Evolutionary conservation across 805 yeast species (phyloP).

Genomic region (Ogataea haglerorum): DNA sequence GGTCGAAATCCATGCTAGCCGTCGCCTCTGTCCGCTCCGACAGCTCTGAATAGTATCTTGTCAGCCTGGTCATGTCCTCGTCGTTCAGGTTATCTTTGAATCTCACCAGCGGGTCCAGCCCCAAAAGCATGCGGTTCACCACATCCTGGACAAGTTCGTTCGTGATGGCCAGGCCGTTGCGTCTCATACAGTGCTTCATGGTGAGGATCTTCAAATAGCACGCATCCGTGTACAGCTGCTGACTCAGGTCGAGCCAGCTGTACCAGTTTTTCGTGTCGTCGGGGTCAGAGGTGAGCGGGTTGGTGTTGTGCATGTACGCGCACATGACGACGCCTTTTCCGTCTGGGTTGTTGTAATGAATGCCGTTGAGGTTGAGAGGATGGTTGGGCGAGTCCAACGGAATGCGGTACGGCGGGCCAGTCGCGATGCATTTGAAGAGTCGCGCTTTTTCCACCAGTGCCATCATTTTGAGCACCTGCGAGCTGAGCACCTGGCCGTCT

Average conservation of each 20-base stretch:
- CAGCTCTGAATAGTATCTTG: constrained; percentile 16
- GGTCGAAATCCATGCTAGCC: constrained; percentile 17
- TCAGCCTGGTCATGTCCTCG: constrained; percentile 17
- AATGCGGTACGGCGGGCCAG: constrained; percentile 31
- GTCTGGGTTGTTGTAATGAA: constrained; percentile 26
- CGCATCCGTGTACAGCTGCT: constrained; percentile 39
- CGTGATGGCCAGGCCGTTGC: constrained; percentile 25
- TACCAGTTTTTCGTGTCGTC: constrained; percentile 31
- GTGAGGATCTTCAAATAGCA: constrained; percentile 36
- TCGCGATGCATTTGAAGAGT: constrained; percentile 26
- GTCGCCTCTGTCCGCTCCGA: not conserved
- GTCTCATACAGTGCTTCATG: constrained; percentile 25
- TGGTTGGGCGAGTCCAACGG: constrained; percentile 29
- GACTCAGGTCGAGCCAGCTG: constrained; percentile 36
- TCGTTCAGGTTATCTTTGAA: constrained; percentile 18
- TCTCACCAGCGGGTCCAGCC: constrained; percentile 25
- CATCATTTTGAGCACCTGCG: constrained; percentile 24
- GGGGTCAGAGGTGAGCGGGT: constrained; percentile 19
- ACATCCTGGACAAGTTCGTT: constrained; percentile 30
- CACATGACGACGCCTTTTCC: constrained; percentile 23
- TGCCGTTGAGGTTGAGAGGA: constrained; percentile 27
- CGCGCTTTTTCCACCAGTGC: constrained; percentile 28
- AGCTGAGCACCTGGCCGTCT: constrained; percentile 19
- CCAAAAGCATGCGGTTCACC: constrained; percentile 30
- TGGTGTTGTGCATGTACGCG: constrained; percentile 24